These are phyloP conservation scores for Carex scoparia DNA, from an alignment of 176 grass and related monocot species.

Conservation along the genomic window DNA sequence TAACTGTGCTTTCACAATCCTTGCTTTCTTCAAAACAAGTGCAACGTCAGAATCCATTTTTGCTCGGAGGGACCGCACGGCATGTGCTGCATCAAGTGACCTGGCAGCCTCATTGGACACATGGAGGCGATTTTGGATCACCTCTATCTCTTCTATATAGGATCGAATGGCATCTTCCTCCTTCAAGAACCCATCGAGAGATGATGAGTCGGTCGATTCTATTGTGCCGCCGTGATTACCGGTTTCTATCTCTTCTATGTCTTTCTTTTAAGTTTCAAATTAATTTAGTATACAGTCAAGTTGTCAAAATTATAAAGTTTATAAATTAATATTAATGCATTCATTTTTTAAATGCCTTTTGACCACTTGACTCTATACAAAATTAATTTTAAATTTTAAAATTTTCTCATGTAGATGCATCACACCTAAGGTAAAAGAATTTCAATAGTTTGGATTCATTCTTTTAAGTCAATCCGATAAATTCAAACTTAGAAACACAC, in stretches of 20 bases:
- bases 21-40: slow-evolving; percentile 29
- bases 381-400: too few species aligned
- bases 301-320: too few species aligned
- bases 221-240: slow-evolving; percentile 13
- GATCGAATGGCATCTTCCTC: slow-evolving; percentile 45
- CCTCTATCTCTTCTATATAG: slow-evolving; percentile 35
- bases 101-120: slow-evolving; percentile 43
- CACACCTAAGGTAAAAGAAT: too few species aligned
- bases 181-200: slow-evolving; percentile 39
- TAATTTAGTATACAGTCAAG: too few species aligned
- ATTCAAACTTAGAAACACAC: too few species aligned
- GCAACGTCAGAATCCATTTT: slow-evolving; percentile 35
- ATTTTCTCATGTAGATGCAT: too few species aligned
- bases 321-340: too few species aligned
- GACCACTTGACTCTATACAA: too few species aligned
- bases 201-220: neutral
- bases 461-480: too few species aligned
- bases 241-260: slow-evolving; percentile 25
- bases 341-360: too few species aligned
- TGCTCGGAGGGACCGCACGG: slow-evolving; percentile 12
- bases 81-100: slow-evolving; percentile 25
- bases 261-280: neutral
- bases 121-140: slow-evolving; percentile 33
- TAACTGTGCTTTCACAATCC: slow-evolving; percentile 32
- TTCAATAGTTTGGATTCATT: too few species aligned